These are phyloP conservation scores for Sugiyamaella neomexicana DNA, from an alignment of 1,139 yeast species.

Conservation along the genomic window DNA sequence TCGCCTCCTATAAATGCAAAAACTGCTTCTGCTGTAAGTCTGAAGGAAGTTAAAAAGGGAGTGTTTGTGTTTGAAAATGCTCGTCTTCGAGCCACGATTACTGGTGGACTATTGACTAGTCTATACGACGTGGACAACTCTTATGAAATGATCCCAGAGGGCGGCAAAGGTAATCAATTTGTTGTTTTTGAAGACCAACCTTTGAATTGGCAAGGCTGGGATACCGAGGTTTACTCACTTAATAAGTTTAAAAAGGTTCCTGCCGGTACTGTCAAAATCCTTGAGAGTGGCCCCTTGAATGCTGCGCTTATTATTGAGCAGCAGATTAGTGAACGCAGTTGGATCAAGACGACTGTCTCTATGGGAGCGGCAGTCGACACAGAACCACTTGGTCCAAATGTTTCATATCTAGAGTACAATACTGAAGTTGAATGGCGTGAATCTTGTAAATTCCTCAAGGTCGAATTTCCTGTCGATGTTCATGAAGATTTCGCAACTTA, in stretches of 20 bases:
- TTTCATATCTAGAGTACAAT: slow-evolving; percentile 51
- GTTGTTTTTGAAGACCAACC: slow-evolving; percentile 88
- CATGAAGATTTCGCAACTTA: slow-evolving; percentile 75
- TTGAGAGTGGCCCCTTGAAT: slow-evolving; percentile 56
- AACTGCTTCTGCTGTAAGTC: slow-evolving; percentile 24
- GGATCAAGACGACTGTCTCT: slow-evolving; percentile 69
- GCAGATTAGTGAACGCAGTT: slow-evolving; percentile 55
- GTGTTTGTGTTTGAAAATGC: slow-evolving; percentile 57
- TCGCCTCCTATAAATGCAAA: slow-evolving; percentile 17
- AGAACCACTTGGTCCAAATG: slow-evolving; percentile 36
- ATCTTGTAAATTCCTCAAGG: slow-evolving; percentile 82
- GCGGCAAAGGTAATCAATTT: slow-evolving; percentile 65
- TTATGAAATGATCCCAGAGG: slow-evolving; percentile 69
- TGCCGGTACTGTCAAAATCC: slow-evolving; percentile 42
- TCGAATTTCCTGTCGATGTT: slow-evolving; percentile 88
- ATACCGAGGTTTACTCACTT: slow-evolving; percentile 84
- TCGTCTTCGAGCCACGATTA: slow-evolving; percentile 56
- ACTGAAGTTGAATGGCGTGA: slow-evolving; percentile 85
- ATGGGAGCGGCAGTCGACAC: slow-evolving; percentile 52
- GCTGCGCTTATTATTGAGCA: slow-evolving; percentile 61
- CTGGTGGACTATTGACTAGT: slow-evolving; percentile 63
- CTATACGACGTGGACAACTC: slow-evolving; percentile 58
- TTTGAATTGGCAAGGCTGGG: slow-evolving; percentile 93
- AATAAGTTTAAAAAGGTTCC: slow-evolving; percentile 59
- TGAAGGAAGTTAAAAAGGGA: slow-evolving; percentile 44